Evolutionary conservation across 805 yeast species (phyloP).

Genomic region (Schwanniomyces yamadae): DNA sequence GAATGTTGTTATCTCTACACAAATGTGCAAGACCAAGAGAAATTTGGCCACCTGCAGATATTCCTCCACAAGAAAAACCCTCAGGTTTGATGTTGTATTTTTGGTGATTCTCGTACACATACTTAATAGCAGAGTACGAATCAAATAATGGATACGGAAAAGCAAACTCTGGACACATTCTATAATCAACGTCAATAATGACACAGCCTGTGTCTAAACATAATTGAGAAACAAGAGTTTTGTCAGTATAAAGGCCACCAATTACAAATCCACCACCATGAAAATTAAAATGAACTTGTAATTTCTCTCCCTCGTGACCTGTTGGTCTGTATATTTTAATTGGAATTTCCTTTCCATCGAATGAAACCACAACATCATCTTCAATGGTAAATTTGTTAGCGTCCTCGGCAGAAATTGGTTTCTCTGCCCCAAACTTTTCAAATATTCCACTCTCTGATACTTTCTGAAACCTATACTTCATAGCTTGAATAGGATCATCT

Average conservation of each 20-base stretch:
- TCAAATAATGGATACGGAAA: slow-evolving; percentile 27
- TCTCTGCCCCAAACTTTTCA: too few relatives aligned
- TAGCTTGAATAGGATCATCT: too few relatives aligned
- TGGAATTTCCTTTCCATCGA: slow-evolving; percentile 17
- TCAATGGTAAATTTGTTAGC: too few relatives aligned
- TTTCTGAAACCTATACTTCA: too few relatives aligned
- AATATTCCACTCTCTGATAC: too few relatives aligned
- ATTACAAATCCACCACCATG: slow-evolving; percentile 37
- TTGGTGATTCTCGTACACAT: slow-evolving; percentile 20
- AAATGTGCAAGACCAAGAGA: slow-evolving; percentile 26
- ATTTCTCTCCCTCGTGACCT: slow-evolving; percentile 15
- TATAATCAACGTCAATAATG: slow-evolving; percentile 32
- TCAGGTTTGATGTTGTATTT: slow-evolving; percentile 15
- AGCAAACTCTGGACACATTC: slow-evolving; percentile 26
- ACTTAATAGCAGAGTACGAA: slow-evolving; percentile 26
- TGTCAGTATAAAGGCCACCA: slow-evolving; percentile 25
- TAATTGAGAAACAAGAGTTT: slow-evolving; percentile 21
- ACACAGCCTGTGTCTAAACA: too few relatives aligned
- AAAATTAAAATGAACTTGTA: slow-evolving; percentile 30
- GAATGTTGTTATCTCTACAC: slow-evolving; percentile 23
- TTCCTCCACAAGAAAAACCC: slow-evolving; percentile 24
- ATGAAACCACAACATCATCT: too few relatives aligned
- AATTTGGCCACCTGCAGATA: slow-evolving; percentile 24
- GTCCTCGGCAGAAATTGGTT: too few relatives aligned
- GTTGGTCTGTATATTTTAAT: slow-evolving; percentile 29